These are phyloP conservation scores for Plasmodium blacklocki DNA, from an alignment of 169 alveolate species.

Conservation along the genomic window DNA sequence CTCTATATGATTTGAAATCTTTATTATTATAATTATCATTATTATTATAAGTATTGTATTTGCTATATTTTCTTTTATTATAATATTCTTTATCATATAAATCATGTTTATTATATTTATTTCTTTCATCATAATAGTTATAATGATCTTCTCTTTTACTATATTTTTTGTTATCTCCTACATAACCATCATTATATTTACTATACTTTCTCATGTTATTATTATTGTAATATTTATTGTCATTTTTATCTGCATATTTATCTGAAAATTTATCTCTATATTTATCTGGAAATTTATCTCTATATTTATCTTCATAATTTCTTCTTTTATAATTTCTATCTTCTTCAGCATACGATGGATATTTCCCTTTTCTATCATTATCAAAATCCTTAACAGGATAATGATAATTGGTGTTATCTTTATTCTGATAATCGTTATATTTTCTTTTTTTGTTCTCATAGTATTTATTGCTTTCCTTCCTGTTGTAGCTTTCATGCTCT, in stretches of 20 bases:
- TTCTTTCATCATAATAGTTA: neutral
- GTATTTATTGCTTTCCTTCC: conserved; percentile 18
- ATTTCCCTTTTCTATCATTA: conserved; percentile 26
- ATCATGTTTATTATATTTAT: conserved; percentile 2
- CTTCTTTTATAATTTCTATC: neutral
- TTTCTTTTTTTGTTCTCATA: conserved; percentile 50
- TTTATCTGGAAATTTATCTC: neutral
- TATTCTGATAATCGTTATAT: conserved; percentile 14
- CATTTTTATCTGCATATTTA: conserved; percentile 32
- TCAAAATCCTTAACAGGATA: neutral
- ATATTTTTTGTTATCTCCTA: conserved; percentile 10
- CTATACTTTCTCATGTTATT: conserved; percentile 1
- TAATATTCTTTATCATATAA: conserved; percentile 13
- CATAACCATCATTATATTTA: conserved; percentile 14
- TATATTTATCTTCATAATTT: neutral
- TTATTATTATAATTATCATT: conserved; percentile 39
- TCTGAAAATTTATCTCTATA: conserved; percentile 1
- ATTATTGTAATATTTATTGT: conserved; percentile 23
- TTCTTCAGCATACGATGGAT: neutral
- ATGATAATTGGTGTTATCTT: too few relatives aligned
- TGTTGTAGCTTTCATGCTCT: conserved; percentile 6
- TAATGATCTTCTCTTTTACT: conserved; percentile 4
- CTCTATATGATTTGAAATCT: conserved; percentile 8
- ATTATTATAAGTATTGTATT: conserved; percentile 16
- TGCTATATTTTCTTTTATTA: neutral